Percentiles rank a stretch among this genome's conserved stretches.
phyloP scores from a whole-genome alignment of 2,329 filamentous ascomycete genomes.

The Exophiala sideris region DNA sequence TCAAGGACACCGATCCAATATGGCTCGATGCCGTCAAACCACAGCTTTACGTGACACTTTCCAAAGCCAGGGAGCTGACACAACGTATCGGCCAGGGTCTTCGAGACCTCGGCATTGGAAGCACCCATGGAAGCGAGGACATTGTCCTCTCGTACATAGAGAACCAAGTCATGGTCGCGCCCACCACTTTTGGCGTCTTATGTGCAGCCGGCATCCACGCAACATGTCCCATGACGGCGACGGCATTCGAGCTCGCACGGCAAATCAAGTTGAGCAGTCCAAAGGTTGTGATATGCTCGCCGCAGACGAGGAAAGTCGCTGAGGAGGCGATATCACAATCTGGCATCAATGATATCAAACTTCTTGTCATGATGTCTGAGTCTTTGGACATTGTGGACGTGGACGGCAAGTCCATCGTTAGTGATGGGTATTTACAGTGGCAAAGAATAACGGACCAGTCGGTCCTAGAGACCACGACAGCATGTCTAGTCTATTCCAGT shows the following conservation, averaged over 20 bases:
- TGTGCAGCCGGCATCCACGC: constrained; percentile 59
- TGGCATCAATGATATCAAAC: constrained; percentile 44
- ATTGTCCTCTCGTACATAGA: constrained; percentile 57
- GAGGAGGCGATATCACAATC: constrained; percentile 49
- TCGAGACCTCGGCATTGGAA: constrained; percentile 53
- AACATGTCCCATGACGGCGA: constrained; percentile 51
- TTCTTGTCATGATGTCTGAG: constrained; percentile 48
- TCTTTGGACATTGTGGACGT: constrained; percentile 25
- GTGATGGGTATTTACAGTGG: constrained; percentile 49
- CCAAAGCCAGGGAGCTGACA: constrained; percentile 47
- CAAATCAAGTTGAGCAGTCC: constrained; percentile 44
- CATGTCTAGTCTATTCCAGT: constrained; percentile 70
- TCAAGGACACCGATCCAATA: constrained; percentile 49
- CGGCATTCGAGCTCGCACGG: constrained; percentile 50
- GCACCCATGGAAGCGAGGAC: constrained; percentile 46
- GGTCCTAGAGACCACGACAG: constrained; percentile 50
- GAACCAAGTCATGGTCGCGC: constrained; percentile 54
- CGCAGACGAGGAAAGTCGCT: constrained; percentile 47
- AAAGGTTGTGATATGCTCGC: constrained; percentile 48
- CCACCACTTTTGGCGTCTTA: constrained; percentile 54
- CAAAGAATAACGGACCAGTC: constrained; percentile 49
- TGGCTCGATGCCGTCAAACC: constrained; percentile 58
- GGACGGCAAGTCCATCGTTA: constrained; percentile 34
- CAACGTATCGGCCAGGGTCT: constrained; percentile 55
- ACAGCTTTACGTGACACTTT: constrained; percentile 51